Evolutionary conservation across 2,329 filamentous ascomycete genomes (phyloP), one percentile per base, ranked within the genome.

Genomic region (Aspergillus aculeatus): DNA sequence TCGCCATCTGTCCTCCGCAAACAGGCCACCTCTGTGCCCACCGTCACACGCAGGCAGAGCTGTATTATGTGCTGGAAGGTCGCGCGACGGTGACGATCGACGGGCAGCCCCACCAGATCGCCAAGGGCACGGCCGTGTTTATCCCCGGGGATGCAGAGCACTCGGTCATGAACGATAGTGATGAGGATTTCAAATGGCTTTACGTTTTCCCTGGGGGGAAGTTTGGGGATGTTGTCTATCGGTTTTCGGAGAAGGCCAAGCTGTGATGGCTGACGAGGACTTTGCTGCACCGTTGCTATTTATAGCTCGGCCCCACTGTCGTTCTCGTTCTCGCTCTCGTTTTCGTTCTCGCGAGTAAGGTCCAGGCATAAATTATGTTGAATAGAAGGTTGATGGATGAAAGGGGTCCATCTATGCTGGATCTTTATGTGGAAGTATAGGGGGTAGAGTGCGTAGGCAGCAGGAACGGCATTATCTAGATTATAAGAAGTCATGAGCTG

Each of bases 71-170:
- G 19, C 67, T 75, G 0, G 61, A 71, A 0, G 78, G 78, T 0
- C 65, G 59, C 0, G 78, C 75, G 0, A 63, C 75, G 7, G 69
- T 80, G 2, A 70, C 64, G 0, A 73, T 81, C 16, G 74, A 80
- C 50, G 77, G 74, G 3, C 53, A 63, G 6, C 68, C 73, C 23
- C 63, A 74, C 53, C 55, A 52, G 1, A 74, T 81, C 0, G 49
- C 55, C 12, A 68, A 67, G 26, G 78, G 77, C 4, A 70, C 65
- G 51, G 71, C 73, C 7, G 69, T 80, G 1, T 81, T 73, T 60
- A 77, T 81, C 35, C 78, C 78, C 0, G 75, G 76, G 0, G 67
- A 80, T 70, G 75, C 77, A 2, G 75, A 79, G 65, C 79, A 81
- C 68, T 76, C 73, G 2, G 70, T 79, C 54, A 62, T 64, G 14